A percentile compares a stretch with the other conserved stretches of the same genome.
These are phyloP conservation scores for Ogataea nakhonphanomensis DNA, from an alignment of 805 yeast species.

Conservation along the genomic window DNA sequence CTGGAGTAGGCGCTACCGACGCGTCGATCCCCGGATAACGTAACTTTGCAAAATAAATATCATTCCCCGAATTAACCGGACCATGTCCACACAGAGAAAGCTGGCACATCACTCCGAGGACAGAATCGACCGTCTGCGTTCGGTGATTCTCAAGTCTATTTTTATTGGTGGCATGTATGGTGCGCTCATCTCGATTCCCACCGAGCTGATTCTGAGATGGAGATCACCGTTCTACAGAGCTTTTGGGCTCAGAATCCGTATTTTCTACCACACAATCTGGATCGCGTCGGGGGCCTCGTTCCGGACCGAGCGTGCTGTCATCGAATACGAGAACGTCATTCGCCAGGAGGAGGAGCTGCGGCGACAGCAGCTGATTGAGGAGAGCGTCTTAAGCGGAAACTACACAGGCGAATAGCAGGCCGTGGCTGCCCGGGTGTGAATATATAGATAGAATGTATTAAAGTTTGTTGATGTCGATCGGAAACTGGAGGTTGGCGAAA, in stretches of 20 bases:
- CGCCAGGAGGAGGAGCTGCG: slow-evolving; percentile 32
- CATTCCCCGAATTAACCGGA: no score
- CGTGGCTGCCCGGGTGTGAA: background rate
- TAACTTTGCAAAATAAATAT: no score
- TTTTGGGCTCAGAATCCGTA: slow-evolving; percentile 34
- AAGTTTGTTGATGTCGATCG: slow-evolving; percentile 3
- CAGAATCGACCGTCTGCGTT: slow-evolving; percentile 25
- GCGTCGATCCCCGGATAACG: slow-evolving; percentile 1
- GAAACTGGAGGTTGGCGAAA: slow-evolving; percentile 3
- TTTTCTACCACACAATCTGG: slow-evolving; percentile 37
- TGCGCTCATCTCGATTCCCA: slow-evolving; percentile 36
- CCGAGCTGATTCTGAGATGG: slow-evolving; percentile 36
- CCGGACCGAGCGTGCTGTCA: slow-evolving; percentile 34
- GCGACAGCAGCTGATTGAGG: slow-evolving; percentile 32
- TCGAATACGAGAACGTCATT: slow-evolving; percentile 31
- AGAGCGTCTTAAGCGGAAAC: slow-evolving; percentile 32
- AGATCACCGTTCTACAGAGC: slow-evolving; percentile 36
- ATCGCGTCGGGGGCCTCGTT: slow-evolving; percentile 36
- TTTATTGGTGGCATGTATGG: slow-evolving; percentile 36
- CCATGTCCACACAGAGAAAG: slow-evolving; percentile 8
- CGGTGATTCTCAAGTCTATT: slow-evolving; percentile 31
- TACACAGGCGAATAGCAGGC: slow-evolving; percentile 31
- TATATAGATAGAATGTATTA: background rate
- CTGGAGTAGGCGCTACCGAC: slow-evolving; percentile 54
- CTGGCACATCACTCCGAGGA: slow-evolving; percentile 26